Conservation (phyloP, 2,329 filamentous ascomycete species). For the Coleophoma cylindrospora region DNA sequence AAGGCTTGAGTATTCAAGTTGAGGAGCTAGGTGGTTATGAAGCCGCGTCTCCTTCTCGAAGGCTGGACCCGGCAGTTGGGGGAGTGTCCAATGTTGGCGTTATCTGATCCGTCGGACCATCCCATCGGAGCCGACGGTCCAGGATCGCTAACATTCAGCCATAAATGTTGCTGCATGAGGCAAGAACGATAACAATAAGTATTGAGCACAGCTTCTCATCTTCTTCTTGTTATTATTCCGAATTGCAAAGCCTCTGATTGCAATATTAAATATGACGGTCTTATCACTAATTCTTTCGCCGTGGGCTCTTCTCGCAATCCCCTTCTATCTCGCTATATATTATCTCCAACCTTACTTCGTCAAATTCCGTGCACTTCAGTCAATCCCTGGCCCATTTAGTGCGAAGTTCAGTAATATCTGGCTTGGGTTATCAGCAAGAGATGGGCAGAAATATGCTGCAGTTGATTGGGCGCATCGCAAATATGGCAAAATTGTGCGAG, state of each 20-base stretch:
- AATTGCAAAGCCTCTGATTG: neutral
- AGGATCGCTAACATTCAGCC: too few species aligned
- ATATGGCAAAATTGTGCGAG: conserved; percentile 67
- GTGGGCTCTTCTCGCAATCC: neutral
- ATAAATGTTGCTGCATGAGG: too few species aligned
- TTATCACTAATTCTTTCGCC: neutral
- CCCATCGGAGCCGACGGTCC: too few species aligned
- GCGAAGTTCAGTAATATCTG: conserved; percentile 70
- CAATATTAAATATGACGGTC: conserved; percentile 1
- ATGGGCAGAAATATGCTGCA: conserved; percentile 53
- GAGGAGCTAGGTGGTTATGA: too few species aligned
- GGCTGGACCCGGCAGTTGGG: too few species aligned
- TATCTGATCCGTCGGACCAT: too few species aligned
- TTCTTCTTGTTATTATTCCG: neutral
- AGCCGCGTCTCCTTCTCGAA: too few species aligned
- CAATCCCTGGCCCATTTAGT: conserved; percentile 39
- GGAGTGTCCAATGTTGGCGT: too few species aligned
- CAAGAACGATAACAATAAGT: too few species aligned
- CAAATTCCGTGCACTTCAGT: conserved; percentile 8
- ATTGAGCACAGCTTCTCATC: too few species aligned
- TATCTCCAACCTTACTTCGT: conserved; percentile 7
- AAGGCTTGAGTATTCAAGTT: too few species aligned
- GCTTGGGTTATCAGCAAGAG: conserved; percentile 60
- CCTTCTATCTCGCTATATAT: neutral
- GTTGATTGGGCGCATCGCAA: conserved; percentile 73